Conservation (phyloP, 345 rosid genomes). For the Trapa incisa region DNA sequence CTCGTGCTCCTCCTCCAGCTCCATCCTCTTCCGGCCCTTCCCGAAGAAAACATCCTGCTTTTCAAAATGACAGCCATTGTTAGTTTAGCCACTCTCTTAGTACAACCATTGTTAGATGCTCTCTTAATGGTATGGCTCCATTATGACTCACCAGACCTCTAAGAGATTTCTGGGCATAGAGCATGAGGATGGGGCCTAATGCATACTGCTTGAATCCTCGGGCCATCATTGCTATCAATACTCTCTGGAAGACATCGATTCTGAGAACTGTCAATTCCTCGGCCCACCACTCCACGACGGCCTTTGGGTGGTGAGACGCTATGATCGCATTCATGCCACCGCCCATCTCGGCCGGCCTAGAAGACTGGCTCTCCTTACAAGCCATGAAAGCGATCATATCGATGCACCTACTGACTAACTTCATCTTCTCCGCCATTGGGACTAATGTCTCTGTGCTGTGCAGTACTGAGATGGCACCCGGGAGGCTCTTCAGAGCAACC, state of each 20-base stretch:
- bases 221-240: conserved; percentile 66
- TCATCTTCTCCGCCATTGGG: conserved; percentile 66
- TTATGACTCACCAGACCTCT: conserved; percentile 78
- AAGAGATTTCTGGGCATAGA: conserved; percentile 81
- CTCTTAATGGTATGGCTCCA: background rate
- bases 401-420: conserved; percentile 59
- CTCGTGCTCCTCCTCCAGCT: conserved; percentile 64
- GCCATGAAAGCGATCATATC: conserved; percentile 67
- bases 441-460: conserved; percentile 40
- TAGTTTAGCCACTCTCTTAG: background rate
- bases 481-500: conserved; percentile 59
- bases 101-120: background rate
- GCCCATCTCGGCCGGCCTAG: conserved; percentile 24
- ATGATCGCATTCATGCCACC: conserved; percentile 19
- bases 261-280: conserved; percentile 72
- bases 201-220: conserved; percentile 78
- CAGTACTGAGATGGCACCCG: conserved; percentile 56
- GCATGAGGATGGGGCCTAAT: conserved; percentile 89
- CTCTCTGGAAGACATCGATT: conserved; percentile 73
- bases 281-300: conserved; percentile 88
- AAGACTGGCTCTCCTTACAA: conserved; percentile 63
- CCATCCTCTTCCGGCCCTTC: conserved; percentile 68
- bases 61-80: conserved; percentile 1
- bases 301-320: conserved; percentile 24
- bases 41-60: conserved; percentile 74